These are phyloP conservation scores for Musa beccarii DNA, from an alignment of 176 grass and related monocot species.

Conservation along the genomic window DNA sequence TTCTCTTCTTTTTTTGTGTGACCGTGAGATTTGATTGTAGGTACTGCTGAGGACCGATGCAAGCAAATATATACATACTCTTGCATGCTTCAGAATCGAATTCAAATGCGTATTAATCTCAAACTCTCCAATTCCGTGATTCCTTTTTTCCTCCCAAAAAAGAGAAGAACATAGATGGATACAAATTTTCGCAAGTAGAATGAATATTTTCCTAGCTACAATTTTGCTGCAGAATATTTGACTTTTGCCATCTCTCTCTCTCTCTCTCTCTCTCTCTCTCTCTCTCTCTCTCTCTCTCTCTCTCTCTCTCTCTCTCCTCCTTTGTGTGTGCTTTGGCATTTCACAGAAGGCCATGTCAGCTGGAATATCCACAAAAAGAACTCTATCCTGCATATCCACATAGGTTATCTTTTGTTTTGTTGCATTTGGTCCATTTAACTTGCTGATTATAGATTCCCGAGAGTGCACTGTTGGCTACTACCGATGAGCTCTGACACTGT, in stretches of 20 bases:
- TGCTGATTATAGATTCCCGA: neutral
- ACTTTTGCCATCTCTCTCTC: neutral
- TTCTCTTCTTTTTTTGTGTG: too few relatives aligned
- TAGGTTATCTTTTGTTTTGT: neutral
- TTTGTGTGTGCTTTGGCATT: neutral
- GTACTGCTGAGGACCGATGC: too few relatives aligned
- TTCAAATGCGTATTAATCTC: too few relatives aligned
- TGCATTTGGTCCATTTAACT: neutral
- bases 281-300: neutral
- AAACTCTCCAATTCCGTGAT: too few relatives aligned
- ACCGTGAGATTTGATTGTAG: too few relatives aligned
- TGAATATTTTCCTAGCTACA: neutral
- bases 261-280: neutral
- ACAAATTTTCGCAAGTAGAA: too few relatives aligned
- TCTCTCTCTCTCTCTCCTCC: neutral
- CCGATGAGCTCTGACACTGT: neutral
- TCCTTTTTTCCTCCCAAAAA: too few relatives aligned
- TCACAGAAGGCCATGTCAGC: too few relatives aligned
- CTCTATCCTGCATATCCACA: neutral
- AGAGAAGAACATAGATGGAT: too few relatives aligned
- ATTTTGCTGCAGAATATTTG: neutral
- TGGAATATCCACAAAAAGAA: too few relatives aligned
- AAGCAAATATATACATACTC: too few relatives aligned
- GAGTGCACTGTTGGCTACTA: neutral
- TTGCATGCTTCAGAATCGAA: too few relatives aligned